phyloP scores from a whole-genome alignment of 129 eudicot genomes.

The Oenanthe sinensis region DNA sequence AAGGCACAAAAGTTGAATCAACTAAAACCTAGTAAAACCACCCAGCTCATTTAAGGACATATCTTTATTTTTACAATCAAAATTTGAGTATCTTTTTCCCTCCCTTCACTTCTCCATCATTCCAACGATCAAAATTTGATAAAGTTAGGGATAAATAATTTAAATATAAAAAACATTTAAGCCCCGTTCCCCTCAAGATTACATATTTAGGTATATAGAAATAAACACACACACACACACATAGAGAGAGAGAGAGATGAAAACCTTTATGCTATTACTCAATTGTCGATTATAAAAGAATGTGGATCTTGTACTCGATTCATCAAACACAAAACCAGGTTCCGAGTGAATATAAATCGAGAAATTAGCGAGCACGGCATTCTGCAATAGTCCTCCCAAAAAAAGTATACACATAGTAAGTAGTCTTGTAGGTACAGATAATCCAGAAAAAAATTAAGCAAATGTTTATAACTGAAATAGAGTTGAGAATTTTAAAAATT shows the following conservation, averaged over 20 bases:
- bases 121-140: background rate
- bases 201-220: no score
- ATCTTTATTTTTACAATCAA: background rate
- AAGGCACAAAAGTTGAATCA: background rate
- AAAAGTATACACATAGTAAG: background rate
- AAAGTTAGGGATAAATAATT: background rate
- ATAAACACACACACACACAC: background rate
- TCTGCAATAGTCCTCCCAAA: conserved; percentile 44
- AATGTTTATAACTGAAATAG: background rate
- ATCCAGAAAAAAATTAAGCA: background rate
- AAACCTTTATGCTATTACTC: conserved; percentile 73
- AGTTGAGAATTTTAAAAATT: background rate
- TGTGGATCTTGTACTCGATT: conserved; percentile 64
- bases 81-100: background rate
- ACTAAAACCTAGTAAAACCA: conserved; percentile 9
- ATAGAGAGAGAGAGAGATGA: background rate
- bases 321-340: conserved; percentile 82
- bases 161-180: background rate
- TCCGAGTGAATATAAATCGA: conserved; percentile 79
- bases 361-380: conserved; percentile 56
- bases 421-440: background rate
- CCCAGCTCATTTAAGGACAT: background rate
- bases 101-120: background rate
- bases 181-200: background rate
- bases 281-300: conserved; percentile 61